Evolutionary conservation across 1,284 basidiomycete species (phyloP), one percentile per base, ranked within the genome.

Genomic region (Ganoderma multipileum): DNA sequence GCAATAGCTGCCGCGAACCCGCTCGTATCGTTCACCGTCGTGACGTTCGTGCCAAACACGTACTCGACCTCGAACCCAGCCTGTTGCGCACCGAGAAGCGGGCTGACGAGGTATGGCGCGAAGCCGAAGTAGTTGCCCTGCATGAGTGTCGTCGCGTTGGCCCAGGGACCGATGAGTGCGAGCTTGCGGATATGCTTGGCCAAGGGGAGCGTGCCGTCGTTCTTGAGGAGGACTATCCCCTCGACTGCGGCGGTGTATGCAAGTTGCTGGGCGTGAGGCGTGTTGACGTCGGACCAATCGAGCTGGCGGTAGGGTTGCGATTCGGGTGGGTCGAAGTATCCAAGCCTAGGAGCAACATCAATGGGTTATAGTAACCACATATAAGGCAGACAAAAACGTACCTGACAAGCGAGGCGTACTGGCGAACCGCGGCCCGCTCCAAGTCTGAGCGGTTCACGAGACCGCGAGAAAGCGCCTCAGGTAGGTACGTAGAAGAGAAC

Each of bases 61-160:
- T 83, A 85, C 9, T 81, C 82, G 33, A 83, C 83, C 0, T 81
- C 76, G 74, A 83, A 87, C 4, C 86, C 86, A 30, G 85, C 82
- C 30, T 81, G 75, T 47, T 81, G 75, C 4, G 78, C 83, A 2
- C 83, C 87, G 71, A 82, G 81, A 20, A 87, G 72, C 2, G 87
- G 87, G 63, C 83, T 87, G 71, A 87, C 77, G 66, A 88, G 82
- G 81, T 84, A 88, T 0, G 87, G 87, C 9, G 87, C 85, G 28
- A 80, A 73, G 18, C 87, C 87, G 57, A 79, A 68, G 75, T 89
- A 89, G 75, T 87, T 89, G 26, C 87, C 87, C 68, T 88, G 87
- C 84, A 88, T 83, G 69, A 84, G 80, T 7, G 74, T 82, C 0
- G 87, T 88, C 9, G 86, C 86, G 73, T 87, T 86, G 2, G 83